phyloP scores from a whole-genome alignment of 176 grass and related monocot genomes.

The Oryza glumipatula region DNA sequence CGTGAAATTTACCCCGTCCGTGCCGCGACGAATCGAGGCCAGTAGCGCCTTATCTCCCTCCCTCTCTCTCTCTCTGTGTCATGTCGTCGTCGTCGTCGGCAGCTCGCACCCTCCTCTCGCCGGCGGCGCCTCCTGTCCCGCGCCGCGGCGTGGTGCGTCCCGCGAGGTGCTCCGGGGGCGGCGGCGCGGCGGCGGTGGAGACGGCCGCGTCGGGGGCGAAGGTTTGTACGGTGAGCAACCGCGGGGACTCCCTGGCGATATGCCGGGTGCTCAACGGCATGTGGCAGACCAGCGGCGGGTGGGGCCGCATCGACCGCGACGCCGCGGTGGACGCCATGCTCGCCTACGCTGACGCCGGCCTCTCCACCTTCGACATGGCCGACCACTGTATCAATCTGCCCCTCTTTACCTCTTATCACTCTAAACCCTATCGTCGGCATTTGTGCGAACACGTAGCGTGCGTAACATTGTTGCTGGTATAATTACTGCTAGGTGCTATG shows the following conservation, averaged over 20 bases:
- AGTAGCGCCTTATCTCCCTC: conserved; percentile 19
- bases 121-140: not conserved
- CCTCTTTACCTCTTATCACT: not conserved
- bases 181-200: conserved; percentile 27
- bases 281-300: conserved; percentile 92
- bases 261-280: conserved; percentile 97
- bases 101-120: conserved; percentile 37
- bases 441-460: conserved; percentile 12
- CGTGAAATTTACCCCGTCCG: too few species aligned
- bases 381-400: conserved; percentile 61
- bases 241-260: conserved; percentile 70
- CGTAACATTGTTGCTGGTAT: not conserved
- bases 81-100: conserved; percentile 41
- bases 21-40: not conserved
- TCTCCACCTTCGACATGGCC: conserved; percentile 97
- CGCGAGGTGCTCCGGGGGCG: conserved; percentile 19
- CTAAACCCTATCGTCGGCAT: not conserved
- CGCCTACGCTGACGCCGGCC: conserved; percentile 67
- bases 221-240: conserved; percentile 47
- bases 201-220: conserved; percentile 36
- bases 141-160: conserved; percentile 2
- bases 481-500: not conserved
- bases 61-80: not conserved
- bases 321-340: conserved; percentile 88
- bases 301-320: conserved; percentile 90